A percentile compares a stretch with the other conserved stretches of the same genome.
Conservation (phyloP, 352 stramenopile species). For the Blastocystis sp. region DNA sequence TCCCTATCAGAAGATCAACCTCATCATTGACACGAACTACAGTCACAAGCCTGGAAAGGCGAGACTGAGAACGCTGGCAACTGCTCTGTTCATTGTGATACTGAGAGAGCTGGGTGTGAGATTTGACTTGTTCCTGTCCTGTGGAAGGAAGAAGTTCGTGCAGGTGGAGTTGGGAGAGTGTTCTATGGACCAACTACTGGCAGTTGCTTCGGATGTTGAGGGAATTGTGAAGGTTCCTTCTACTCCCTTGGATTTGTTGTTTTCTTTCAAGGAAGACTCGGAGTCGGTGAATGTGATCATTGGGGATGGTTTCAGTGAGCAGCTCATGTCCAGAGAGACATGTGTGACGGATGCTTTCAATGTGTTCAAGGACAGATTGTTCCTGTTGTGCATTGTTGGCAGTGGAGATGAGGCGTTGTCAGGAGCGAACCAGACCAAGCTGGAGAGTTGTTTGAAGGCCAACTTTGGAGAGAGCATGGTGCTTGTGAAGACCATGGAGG, state of each 20-base stretch:
- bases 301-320: constrained; percentile 48
- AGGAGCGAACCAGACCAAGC: neutral
- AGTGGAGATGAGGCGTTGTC: constrained; percentile 12
- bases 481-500: neutral
- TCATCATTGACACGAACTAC: constrained; percentile 36
- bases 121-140: neutral
- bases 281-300: neutral
- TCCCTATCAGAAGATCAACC: neutral
- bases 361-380: constrained; percentile 14
- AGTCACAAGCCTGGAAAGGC: neutral
- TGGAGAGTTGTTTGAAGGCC: neutral
- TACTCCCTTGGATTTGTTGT: constrained; percentile 37
- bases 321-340: neutral
- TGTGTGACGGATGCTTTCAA: constrained; percentile 12
- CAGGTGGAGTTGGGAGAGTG: neutral
- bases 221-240: constrained; percentile 31
- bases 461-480: neutral
- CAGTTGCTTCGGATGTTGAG: constrained; percentile 14
- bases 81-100: constrained; percentile 8
- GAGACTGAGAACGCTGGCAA: neutral
- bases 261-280: neutral
- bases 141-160: constrained; percentile 8
- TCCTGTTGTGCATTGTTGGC: constrained; percentile 33
- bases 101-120: constrained; percentile 10
- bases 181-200: neutral